A percentile compares a stretch with the other conserved stretches of the same genome.
Evolutionary conservation across 768 basidiomycete genomes (phyloP).

Genomic region (Pleurotus platypus): DNA sequence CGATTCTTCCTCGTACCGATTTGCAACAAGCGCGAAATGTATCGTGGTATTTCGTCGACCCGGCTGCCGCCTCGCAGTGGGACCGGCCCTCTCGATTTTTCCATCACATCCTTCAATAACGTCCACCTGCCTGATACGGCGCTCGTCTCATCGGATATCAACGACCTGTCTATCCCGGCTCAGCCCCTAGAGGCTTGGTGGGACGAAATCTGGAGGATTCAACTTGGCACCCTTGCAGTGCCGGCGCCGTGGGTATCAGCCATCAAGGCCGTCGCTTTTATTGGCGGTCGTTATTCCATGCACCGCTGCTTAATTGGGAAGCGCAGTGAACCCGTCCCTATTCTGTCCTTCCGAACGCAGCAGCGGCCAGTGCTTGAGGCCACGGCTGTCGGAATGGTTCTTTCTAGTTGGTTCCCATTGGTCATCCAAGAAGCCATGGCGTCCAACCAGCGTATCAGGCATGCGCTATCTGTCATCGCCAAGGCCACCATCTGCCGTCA

Average conservation of each 20-base stretch:
- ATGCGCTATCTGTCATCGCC: conserved; percentile 51
- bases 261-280: conserved; percentile 50
- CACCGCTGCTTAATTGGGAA: conserved; percentile 49
- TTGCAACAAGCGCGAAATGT: conserved; percentile 51
- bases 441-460: conserved; percentile 44
- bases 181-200: conserved; percentile 49
- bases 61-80: conserved; percentile 50
- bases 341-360: conserved; percentile 63
- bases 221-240: conserved; percentile 49
- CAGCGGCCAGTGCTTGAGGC: conserved; percentile 57
- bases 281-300: conserved; percentile 55
- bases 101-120: conserved; percentile 52
- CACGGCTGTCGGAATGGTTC: conserved; percentile 47
- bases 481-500: conserved; percentile 56
- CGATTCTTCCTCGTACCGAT: conserved; percentile 56
- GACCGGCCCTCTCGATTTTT: conserved; percentile 51
- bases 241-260: conserved; percentile 47
- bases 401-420: conserved; percentile 43
- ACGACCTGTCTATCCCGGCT: conserved; percentile 33
- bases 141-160: conserved; percentile 42
- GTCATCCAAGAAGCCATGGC: conserved; percentile 34
- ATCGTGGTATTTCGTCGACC: conserved; percentile 45
- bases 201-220: conserved; percentile 53
- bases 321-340: conserved; percentile 38
- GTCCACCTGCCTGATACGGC: conserved; percentile 49